These are phyloP conservation scores for Ilex paraguariensis DNA, from an alignment of 305 asterid genomes.

Conservation along the genomic window DNA sequence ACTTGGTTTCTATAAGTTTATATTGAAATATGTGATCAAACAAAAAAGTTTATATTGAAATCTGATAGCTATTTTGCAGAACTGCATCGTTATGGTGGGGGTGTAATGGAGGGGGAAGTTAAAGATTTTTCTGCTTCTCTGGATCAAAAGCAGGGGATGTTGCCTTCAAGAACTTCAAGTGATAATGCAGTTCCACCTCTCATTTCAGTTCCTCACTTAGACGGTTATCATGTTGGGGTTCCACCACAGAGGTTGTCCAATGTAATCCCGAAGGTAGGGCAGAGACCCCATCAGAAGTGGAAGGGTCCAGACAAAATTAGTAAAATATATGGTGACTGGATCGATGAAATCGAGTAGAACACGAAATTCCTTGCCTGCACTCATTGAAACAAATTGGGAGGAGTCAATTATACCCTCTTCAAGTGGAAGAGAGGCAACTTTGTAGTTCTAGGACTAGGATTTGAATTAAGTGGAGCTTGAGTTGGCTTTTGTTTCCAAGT, in stretches of 20 bases:
- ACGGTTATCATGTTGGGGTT: constrained; percentile 47
- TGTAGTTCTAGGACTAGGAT: too few species aligned
- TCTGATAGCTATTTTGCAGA: constrained; percentile 30
- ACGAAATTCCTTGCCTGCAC: too few species aligned
- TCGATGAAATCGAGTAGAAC: constrained; percentile 59
- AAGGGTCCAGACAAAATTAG: constrained; percentile 92
- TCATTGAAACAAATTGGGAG: too few species aligned
- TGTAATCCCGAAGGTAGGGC: constrained; percentile 49
- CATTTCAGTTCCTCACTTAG: constrained; percentile 44
- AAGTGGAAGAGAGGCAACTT: too few species aligned
- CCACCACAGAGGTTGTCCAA: constrained; percentile 55
- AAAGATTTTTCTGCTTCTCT: constrained; percentile 38
- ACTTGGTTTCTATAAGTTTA: not conserved
- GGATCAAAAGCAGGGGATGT: constrained; percentile 46
- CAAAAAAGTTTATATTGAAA: not conserved
- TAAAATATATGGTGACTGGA: constrained; percentile 92
- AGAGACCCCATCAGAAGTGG: constrained; percentile 59
- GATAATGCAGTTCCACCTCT: constrained; percentile 30
- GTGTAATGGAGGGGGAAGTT: constrained; percentile 41
- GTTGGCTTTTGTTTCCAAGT: too few species aligned
- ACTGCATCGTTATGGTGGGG: constrained; percentile 67
- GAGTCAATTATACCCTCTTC: too few species aligned
- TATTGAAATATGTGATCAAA: too few species aligned
- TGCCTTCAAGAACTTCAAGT: constrained; percentile 25
- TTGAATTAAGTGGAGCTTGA: too few species aligned